Base-by-base conservation (phyloP, 331 rosid genomes). In the Erythrophleum ivorense region DNA sequence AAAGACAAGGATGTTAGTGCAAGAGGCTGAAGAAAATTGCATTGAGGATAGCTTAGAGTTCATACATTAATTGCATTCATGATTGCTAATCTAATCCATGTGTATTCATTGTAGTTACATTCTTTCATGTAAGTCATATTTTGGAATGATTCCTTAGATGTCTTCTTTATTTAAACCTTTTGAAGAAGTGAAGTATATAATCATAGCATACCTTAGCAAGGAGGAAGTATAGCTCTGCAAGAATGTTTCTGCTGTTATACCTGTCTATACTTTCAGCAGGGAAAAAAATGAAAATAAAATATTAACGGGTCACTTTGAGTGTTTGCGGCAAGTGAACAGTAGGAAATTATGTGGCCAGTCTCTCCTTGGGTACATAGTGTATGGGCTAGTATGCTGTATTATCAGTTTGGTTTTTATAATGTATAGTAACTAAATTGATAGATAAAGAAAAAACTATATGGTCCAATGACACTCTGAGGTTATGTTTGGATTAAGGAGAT, bases 21-120 rank as follows among this genome's bases (percentile, higher is more conserved):
- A 18, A 43, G 54, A 79, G 75, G 81, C 78, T 80, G 80, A 81
- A 81, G 86, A 81, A 63, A 31, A 80, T 53, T 81, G 73, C 77
- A 70, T 75, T 64, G 68, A 16, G 71, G 78, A 57, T 63, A 71
- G 67, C 50, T 36, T 81, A 62, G 84, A 65, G 72, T 78, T 78
- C 78, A 78, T 79, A 75, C 78, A 84, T 78, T 68, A 84, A 78
- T 75, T 81, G 79, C 87, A 84, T 87, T 87, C 81, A 74, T 81
- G 69, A 78, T 62, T 84, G 70, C 46, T 41, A 53, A 76, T 66
- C 89, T 80, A 86, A 86, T 84, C 89, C 80, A 65, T 83, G 64
- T 53, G 82, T 71, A 87, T 87, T 87, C 83, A 70, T 87, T 81
- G 75, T 81, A 58, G 77, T 45, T 49, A 80, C 82, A 78, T 84